Base-by-base conservation (phyloP, 164 flowering plant genomes). In the Hamamelis virginiana region DNA sequence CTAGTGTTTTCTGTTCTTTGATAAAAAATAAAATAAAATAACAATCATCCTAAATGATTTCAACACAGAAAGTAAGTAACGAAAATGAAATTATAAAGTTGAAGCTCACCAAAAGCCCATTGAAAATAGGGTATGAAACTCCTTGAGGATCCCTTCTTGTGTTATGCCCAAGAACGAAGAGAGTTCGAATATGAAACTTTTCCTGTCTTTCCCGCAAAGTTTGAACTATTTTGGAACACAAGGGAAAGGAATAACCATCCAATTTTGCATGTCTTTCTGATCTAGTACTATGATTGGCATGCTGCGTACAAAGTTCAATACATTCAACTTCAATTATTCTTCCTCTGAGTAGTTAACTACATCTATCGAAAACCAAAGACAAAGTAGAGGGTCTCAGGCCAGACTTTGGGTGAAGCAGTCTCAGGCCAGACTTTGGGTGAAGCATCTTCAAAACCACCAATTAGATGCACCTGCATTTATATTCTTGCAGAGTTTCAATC, bases 371-470 rank as follows among this genome's bases (percentile, higher is more conserved):
- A 77, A 72, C 43, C 50, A 71, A 76, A 64, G 25, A 66, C n/a
- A 64, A 64, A 73, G 69, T 45, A 74, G 63, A 76, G 79, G 71
- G 59, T 71, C 64, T 56, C 18, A 47, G 72, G 71, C 65, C 91
- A 75, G 59, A 92, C 98, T 44, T 83, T 75, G 55, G 70, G 70
- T 21, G 80, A 66, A 66, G 76, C 52, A 75, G 59, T 71, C 64
- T 56, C 18, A 47, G 72, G 71, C 65, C 91, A 75, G 59, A 92
- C 98, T 44, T 83, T 75, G 55, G 70, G 70, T 21, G 80, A 66
- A 66, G 76, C 52, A 75, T 92, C 99, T 63, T 92, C 91, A 76
- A 81, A 92, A 59, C 89, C 91, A 63, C 99, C 99, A 69, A 95
- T 57, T 22, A 95, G 77, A 85, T 95, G 96, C 74, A 92, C 99